Percentiles rank a stretch among this genome's conserved stretches.
Conservation (phyloP, 2,329 filamentous ascomycete genomes). For the Fusarium mundagurra region DNA sequence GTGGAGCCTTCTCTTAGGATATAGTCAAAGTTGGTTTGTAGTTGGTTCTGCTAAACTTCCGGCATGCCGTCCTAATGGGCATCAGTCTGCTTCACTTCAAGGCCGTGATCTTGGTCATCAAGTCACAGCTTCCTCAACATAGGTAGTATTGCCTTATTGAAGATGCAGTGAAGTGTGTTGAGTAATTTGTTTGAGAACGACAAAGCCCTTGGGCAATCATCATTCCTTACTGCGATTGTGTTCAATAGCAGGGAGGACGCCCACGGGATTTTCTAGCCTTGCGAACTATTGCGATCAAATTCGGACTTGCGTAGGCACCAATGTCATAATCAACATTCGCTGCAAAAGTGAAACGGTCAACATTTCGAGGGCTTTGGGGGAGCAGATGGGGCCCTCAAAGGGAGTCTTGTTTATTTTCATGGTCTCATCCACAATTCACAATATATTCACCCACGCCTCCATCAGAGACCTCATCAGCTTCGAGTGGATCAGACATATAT, state of each 20-base stretch:
- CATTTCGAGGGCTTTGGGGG: not conserved
- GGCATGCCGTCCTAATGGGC: not conserved
- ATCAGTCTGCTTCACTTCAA: not conserved
- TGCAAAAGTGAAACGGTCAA: not conserved
- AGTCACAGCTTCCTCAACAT: not conserved
- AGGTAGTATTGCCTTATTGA: not conserved
- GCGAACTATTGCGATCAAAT: too few species aligned
- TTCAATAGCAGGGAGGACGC: too few species aligned
- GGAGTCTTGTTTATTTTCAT: conserved; percentile 37
- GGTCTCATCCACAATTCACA: conserved; percentile 30
- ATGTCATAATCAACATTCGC: not conserved
- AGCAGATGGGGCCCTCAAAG: conserved; percentile 18
- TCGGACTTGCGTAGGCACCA: not conserved
- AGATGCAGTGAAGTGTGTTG: not conserved
- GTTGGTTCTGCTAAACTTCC: not conserved
- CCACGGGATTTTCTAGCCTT: not conserved
- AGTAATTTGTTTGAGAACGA: not conserved
- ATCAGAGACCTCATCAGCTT: conserved; percentile 31
- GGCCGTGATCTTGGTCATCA: not conserved
- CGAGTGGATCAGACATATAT: conserved; percentile 7
- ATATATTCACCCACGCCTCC: conserved; percentile 16
- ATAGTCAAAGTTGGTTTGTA: not conserved
- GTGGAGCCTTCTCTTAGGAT: not conserved
- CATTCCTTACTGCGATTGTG: not conserved
- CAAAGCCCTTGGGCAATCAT: not conserved